Base-by-base conservation (phyloP, 148 eudicot genomes). In the Heliosperma pusillum region DNA sequence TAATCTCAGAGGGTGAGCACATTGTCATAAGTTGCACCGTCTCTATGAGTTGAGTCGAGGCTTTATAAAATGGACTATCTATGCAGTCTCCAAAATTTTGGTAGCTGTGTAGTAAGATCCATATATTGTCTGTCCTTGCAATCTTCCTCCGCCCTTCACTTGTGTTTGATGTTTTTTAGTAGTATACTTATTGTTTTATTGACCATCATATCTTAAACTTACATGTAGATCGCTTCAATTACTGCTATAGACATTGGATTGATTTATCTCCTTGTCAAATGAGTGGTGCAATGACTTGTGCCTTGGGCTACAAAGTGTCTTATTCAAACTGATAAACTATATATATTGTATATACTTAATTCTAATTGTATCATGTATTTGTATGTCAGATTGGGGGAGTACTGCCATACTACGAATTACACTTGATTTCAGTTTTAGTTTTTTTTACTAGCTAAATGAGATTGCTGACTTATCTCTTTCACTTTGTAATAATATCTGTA, bases 381-480 rank as follows among this genome's bases (percentile, higher is more conserved):
- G 42, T 7, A 36, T 36, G 42, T 36, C 55, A 50, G 17, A 50
- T 50, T 50, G 17, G 55, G 10, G 55, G n/a, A n/a, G n/a, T n/a
- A 12, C 5, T 11, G n/a, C n/a, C n/a, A n/a, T n/a, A 50, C 17
- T 50, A 15, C 10, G 55, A 50, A 13, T 15, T 50, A 50, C 17
- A 50, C 55, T 17, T 15, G 55, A 50, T 50, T 50, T 50, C 17
- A 50, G 15, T 50, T 50, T 16, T 12, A 50, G 55, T 44, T 47
- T 47, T 44, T 1, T 50, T 69, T 69, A 10, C 56, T 22, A 33
- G 64, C 12, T 44, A 44, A n/a, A n/a, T n/a, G n/a, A n/a, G n/a
- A n/a, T n/a, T 40, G 45, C 77, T 81, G 66, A 81, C 72, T 29
- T 60, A 8, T 81, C 26, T 47, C 11, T 57, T 73, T 68, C 47